Evolutionary conservation across 1,139 yeast genomes (phyloP).

Genomic region (Yamadazyma epiphylla): DNA sequence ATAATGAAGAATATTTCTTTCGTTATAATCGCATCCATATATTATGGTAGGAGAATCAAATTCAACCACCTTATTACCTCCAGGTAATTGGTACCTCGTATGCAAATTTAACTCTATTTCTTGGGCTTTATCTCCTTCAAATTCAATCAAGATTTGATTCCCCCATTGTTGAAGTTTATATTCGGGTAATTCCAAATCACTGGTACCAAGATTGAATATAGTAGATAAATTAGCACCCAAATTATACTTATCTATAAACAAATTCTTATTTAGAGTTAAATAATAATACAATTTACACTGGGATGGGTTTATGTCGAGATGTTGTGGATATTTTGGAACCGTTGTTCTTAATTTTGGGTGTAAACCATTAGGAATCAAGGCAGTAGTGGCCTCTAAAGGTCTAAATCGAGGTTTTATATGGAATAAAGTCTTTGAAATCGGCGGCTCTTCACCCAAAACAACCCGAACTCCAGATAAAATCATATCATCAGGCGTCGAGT

Average conservation of each 20-base stretch:
- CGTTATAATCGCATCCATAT: slow-evolving; percentile 33
- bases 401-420: slow-evolving; percentile 44
- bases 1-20: slow-evolving; percentile 20
- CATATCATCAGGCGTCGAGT: slow-evolving; percentile 28
- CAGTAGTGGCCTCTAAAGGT: slow-evolving; percentile 8
- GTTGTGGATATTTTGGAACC: slow-evolving; percentile 12
- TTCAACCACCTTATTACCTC: slow-evolving; percentile 5
- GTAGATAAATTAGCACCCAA: slow-evolving; percentile 21
- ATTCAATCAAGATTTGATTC: slow-evolving; percentile 24
- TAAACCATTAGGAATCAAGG: slow-evolving; percentile 27
- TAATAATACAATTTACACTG: slow-evolving; percentile 34
- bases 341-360: slow-evolving; percentile 28
- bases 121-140: slow-evolving; percentile 17
- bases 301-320: slow-evolving; percentile 20
- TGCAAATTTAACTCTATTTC: slow-evolving; percentile 27
- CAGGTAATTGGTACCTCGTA: slow-evolving; percentile 38
- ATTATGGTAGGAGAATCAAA: slow-evolving; percentile 23
- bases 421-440: slow-evolving; percentile 28
- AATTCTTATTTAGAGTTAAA: slow-evolving; percentile 26
- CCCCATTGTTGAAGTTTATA: slow-evolving; percentile 41
- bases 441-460: slow-evolving; percentile 12
- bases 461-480: slow-evolving; percentile 34
- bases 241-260: slow-evolving; percentile 43
- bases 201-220: slow-evolving; percentile 29
- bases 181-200: slow-evolving; percentile 42